These are phyloP conservation scores for Eutrema heterophyllum DNA, from an alignment of 345 rosid species.

Conservation along the genomic window DNA sequence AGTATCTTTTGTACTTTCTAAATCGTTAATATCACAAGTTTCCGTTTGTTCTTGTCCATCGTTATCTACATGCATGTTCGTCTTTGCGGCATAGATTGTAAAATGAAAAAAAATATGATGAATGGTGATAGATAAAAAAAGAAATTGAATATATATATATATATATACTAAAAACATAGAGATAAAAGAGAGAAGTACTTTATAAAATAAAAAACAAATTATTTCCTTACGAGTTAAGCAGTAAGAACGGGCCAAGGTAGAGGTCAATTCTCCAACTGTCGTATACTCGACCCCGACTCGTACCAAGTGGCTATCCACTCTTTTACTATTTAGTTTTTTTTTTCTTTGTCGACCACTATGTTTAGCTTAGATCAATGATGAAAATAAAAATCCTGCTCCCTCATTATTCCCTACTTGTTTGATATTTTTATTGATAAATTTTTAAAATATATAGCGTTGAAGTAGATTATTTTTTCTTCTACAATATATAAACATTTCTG, in stretches of 20 bases:
- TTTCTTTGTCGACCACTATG: constrained; percentile 27
- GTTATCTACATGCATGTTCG: background rate
- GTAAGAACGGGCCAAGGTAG: constrained; percentile 5
- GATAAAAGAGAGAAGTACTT: background rate
- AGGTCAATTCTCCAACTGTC: constrained; percentile 6
- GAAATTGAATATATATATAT: too few species aligned
- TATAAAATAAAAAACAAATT: background rate
- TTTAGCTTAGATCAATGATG: background rate
- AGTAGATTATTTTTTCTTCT: background rate
- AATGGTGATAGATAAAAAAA: too few species aligned
- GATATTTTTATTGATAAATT: background rate
- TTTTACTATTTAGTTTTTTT: background rate
- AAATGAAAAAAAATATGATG: background rate
- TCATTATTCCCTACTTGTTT: background rate
- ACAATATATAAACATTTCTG: background rate
- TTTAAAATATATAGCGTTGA: background rate
- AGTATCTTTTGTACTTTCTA: background rate
- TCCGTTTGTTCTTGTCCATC: background rate
- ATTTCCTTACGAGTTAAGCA: constrained; percentile 5
- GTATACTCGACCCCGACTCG: constrained; percentile 12
- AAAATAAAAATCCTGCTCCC: background rate
- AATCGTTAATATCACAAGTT: background rate
- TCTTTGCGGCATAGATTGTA: background rate
- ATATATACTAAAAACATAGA: background rate
- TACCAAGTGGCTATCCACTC: constrained; percentile 18